These are phyloP conservation scores for Mucor irregularis DNA, from an alignment of 371 early-diverging fungal species.

Conservation along the genomic window DNA sequence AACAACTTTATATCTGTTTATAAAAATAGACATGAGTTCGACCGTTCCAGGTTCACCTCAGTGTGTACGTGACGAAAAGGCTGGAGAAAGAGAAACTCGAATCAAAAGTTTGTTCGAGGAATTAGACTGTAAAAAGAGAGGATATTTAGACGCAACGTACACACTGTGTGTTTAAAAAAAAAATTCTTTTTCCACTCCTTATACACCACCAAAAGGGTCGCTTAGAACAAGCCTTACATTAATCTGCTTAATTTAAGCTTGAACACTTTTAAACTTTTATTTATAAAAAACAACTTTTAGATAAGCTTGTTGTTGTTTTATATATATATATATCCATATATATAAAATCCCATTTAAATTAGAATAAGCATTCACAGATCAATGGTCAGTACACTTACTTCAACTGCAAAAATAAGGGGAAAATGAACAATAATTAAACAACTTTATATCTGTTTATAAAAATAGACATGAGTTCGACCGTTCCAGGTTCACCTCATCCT, in stretches of 20 bases:
- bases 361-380: conserved; percentile 1
- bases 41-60: conserved; percentile 32
- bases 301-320: too few relatives aligned
- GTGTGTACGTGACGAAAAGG: conserved; percentile 53
- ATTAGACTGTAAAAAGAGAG: conserved; percentile 41
- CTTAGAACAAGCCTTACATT: too few relatives aligned
- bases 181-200: too few relatives aligned
- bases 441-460: not conserved
- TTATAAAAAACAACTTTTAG: too few relatives aligned
- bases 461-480: conserved; percentile 17
- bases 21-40: conserved; percentile 18
- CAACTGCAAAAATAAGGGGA: not conserved
- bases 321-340: not conserved
- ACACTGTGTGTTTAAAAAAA: too few relatives aligned
- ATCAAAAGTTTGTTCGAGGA: conserved; percentile 51
- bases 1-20: not conserved
- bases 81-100: conserved; percentile 45
- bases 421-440: not conserved
- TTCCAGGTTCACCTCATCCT: conserved; percentile 30
- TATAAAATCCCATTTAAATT: not conserved
- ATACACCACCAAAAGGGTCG: too few relatives aligned
- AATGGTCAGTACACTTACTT: not conserved
- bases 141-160: conserved; percentile 49
- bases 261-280: too few relatives aligned
- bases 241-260: too few relatives aligned